Conservation (phyloP, 345 rosid species). For the Melaleuca quinquenervia region DNA sequence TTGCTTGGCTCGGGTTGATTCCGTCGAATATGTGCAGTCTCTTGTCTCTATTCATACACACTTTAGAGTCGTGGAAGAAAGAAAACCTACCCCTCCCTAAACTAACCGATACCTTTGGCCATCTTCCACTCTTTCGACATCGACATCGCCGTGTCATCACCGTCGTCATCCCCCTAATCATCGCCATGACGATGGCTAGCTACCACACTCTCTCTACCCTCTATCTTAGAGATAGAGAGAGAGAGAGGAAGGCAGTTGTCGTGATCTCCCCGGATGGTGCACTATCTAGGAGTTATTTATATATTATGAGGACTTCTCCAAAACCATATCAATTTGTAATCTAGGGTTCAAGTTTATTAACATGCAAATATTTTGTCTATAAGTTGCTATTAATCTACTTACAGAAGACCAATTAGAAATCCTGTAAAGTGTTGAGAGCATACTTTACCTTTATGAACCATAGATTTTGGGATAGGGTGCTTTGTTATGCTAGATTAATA, state of each 20-base stretch:
- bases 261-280: too few species aligned
- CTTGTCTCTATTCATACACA: not conserved
- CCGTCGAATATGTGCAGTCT: not conserved
- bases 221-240: not conserved
- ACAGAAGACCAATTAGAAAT: too few species aligned
- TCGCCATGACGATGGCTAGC: not conserved
- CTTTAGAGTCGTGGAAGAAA: not conserved
- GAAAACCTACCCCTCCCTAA: not conserved
- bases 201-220: not conserved
- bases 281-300: too few species aligned
- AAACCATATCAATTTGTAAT: too few species aligned
- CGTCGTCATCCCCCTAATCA: accelerated
- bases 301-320: too few species aligned
- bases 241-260: not conserved
- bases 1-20: not conserved
- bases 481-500: too few species aligned
- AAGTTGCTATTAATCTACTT: too few species aligned
- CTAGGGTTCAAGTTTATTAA: too few species aligned
- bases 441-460: too few species aligned
- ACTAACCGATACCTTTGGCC: not conserved
- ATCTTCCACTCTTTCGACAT: not conserved
- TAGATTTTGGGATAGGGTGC: too few species aligned
- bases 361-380: too few species aligned
- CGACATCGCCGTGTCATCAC: not conserved
- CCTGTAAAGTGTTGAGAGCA: too few species aligned